Percentiles rank a stretch among this genome's conserved stretches.
phyloP scores from a whole-genome alignment of 192 early-diverging fungal species.

The Irineochytrium annulatum region DNA sequence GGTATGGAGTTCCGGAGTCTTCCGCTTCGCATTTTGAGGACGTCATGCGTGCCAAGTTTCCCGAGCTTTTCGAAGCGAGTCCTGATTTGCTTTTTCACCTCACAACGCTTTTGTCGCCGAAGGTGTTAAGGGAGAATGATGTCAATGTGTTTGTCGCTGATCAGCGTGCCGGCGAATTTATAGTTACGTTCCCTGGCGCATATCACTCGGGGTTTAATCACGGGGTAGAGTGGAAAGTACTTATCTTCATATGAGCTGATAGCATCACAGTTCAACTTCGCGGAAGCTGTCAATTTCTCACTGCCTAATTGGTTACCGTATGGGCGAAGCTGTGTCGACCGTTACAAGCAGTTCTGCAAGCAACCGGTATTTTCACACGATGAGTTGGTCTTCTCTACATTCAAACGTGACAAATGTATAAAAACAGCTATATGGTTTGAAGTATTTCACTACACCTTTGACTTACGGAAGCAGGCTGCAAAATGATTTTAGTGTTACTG shows the following conservation, averaged over 20 bases:
- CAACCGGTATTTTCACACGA: conserved; percentile 95
- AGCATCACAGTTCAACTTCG: conserved; percentile 82
- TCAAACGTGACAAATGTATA: conserved; percentile 23
- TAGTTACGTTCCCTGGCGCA: conserved; percentile 89
- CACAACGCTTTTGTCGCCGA: conserved; percentile 86
- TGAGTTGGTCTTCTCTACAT: conserved; percentile 58
- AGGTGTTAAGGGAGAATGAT: conserved; percentile 61
- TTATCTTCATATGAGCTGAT: conserved; percentile 2
- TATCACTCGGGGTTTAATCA: conserved; percentile 98
- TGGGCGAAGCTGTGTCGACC: conserved; percentile 72
- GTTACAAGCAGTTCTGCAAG: conserved; percentile 74
- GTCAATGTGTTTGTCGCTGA: conserved; percentile 75
- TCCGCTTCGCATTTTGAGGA: conserved; percentile 80
- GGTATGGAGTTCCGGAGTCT: conserved; percentile 89
- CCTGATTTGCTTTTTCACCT: conserved; percentile 92
- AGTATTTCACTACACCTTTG: not conserved
- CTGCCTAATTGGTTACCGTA: conserved; percentile 83
- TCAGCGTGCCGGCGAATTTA: conserved; percentile 89
- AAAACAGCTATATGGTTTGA: conserved; percentile 31
- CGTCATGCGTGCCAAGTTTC: conserved; percentile 71
- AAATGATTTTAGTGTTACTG: not conserved
- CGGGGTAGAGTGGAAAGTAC: conserved; percentile 54
- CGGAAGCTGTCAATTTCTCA: conserved; percentile 97
- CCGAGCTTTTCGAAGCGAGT: conserved; percentile 83
- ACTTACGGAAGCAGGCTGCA: not conserved